A percentile compares a stretch with the other conserved stretches of the same genome.
These are phyloP conservation scores for Staphylotrichum longicolle DNA, from an alignment of 495 filamentous ascomycete genomes.

Conservation along the genomic window DNA sequence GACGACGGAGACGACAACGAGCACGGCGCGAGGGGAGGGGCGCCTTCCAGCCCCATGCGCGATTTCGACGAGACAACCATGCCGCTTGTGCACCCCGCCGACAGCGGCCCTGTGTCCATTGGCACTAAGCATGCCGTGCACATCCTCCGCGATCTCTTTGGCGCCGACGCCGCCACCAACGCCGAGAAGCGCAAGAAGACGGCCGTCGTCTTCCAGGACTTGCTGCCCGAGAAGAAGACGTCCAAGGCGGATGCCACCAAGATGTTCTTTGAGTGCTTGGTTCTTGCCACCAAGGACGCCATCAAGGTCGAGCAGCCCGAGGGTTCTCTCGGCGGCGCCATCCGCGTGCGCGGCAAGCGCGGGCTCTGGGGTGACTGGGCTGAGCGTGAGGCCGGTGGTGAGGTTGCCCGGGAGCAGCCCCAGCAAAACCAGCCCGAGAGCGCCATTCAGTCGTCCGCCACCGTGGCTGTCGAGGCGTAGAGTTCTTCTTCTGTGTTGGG, in stretches of 20 bases:
- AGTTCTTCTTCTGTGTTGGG: not conserved
- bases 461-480: constrained; percentile 30
- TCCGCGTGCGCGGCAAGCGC: constrained; percentile 81
- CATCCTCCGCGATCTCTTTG: constrained; percentile 84
- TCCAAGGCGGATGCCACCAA: constrained; percentile 88
- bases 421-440: constrained; percentile 33
- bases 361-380: constrained; percentile 96
- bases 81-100: constrained; percentile 70
- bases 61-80: constrained; percentile 73
- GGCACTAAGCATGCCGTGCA: constrained; percentile 96
- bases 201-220: constrained; percentile 82
- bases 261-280: constrained; percentile 98
- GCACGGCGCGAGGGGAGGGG: constrained; percentile 27
- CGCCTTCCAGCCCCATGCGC: constrained; percentile 43
- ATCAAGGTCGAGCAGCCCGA: constrained; percentile 93
- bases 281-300: constrained; percentile 95
- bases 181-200: constrained; percentile 69
- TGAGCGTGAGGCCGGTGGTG: constrained; percentile 70
- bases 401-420: constrained; percentile 44
- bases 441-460: constrained; percentile 35
- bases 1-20: constrained; percentile 57
- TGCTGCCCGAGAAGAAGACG: constrained; percentile 76
- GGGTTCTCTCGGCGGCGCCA: constrained; percentile 66
- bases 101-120: constrained; percentile 77
- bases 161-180: constrained; percentile 57